phyloP scores from a whole-genome alignment of 129 eudicot species.

The Artemisia tridentata region DNA sequence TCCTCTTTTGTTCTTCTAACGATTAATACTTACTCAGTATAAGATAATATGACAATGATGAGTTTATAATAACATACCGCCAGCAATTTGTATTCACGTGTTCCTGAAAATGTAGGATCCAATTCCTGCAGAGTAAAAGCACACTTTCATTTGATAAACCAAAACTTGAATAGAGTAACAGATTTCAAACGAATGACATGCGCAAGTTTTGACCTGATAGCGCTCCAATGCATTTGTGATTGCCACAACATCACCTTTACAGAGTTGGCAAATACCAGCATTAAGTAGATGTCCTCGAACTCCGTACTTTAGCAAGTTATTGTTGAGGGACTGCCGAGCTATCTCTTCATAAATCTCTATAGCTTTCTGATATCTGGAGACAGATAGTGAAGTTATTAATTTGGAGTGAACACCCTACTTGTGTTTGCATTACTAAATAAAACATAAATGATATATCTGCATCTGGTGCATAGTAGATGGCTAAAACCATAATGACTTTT shows the following conservation, averaged over 20 bases:
- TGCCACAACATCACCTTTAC: constrained; percentile 48
- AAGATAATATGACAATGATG: not conserved
- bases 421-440: no score
- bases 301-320: constrained; percentile 48
- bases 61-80: constrained; percentile 37
- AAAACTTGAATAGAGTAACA: not conserved
- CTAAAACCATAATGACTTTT: no score
- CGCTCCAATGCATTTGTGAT: constrained; percentile 53
- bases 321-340: constrained; percentile 50
- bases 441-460: no score
- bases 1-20: not conserved
- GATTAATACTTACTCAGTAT: not conserved
- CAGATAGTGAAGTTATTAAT: constrained; percentile 2
- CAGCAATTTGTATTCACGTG: constrained; percentile 56
- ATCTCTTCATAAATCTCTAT: constrained; percentile 51
- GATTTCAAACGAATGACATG: constrained; percentile 2
- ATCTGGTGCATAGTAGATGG: no score
- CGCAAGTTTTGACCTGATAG: constrained; percentile 36
- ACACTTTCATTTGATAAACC: constrained; percentile 4
- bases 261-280: constrained; percentile 59
- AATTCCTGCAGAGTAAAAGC: constrained; percentile 43
- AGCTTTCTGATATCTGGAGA: constrained; percentile 40
- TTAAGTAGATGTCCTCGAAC: constrained; percentile 58
- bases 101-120: constrained; percentile 70
- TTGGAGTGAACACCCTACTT: no score